These are phyloP conservation scores for Aquilaria malaccensis DNA, from an alignment of 345 rosid genomes.

Conservation along the genomic window DNA sequence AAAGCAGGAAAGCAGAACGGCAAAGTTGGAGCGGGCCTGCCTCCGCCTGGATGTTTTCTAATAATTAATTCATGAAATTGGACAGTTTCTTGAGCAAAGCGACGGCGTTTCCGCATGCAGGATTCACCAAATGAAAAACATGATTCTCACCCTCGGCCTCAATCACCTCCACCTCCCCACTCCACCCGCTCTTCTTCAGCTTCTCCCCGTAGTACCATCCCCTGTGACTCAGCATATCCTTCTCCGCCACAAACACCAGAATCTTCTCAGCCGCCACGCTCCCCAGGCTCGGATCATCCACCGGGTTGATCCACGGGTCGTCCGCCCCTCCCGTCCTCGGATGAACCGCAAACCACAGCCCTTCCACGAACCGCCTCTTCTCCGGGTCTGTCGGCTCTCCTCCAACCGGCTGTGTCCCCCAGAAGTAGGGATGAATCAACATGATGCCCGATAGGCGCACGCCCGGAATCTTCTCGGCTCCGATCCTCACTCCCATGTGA, in stretches of 20 bases:
- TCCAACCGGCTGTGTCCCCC: slow-evolving; percentile 18
- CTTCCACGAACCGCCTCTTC: background rate
- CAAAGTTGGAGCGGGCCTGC: too few relatives aligned
- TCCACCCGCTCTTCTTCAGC: slow-evolving; percentile 37
- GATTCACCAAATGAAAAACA: slow-evolving; percentile 32
- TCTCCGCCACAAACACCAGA: slow-evolving; percentile 38
- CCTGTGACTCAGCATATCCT: slow-evolving; percentile 26
- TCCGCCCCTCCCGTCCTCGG: slow-evolving; percentile 33
- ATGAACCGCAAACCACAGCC: slow-evolving; percentile 19
- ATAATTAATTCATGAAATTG: slow-evolving; percentile 16
- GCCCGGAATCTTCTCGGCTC: slow-evolving; percentile 14
- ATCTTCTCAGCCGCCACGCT: slow-evolving; percentile 30
- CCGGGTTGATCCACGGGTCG: slow-evolving; percentile 45
- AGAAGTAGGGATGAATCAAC: slow-evolving; percentile 26
- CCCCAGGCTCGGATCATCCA: slow-evolving; percentile 23
- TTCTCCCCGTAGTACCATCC: slow-evolving; percentile 28
- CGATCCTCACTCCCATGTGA: slow-evolving; percentile 21
- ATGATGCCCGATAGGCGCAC: slow-evolving; percentile 15
- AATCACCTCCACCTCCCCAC: slow-evolving; percentile 29
- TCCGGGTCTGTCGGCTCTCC: slow-evolving; percentile 4
- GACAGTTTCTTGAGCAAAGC: slow-evolving; percentile 17
- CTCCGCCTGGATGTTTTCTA: too few relatives aligned
- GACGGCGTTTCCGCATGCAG: slow-evolving; percentile 19
- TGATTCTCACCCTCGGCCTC: slow-evolving; percentile 35
- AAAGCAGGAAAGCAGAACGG: too few relatives aligned